A percentile compares a stretch with the other conserved stretches of the same genome.
phyloP scores from a whole-genome alignment of 805 yeast species.

The Starmerella bombi region DNA sequence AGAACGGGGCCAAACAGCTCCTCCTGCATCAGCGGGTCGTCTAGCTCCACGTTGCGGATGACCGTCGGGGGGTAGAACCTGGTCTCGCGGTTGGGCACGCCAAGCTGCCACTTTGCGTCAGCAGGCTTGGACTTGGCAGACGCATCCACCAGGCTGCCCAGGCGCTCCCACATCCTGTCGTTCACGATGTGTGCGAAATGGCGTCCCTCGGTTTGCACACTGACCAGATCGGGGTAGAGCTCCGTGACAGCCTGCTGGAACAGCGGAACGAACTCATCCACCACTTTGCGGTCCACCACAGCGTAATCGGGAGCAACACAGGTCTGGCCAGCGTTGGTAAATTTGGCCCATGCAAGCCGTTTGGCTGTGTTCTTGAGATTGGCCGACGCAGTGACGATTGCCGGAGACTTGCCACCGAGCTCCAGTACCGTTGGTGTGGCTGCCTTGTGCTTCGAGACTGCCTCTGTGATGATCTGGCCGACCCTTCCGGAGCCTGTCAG shows the following conservation, averaged over 20 bases:
- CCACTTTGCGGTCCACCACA: conserved; percentile 47
- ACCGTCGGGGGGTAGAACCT: conserved; percentile 62
- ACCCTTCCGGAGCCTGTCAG: conserved; percentile 73
- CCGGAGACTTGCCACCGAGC: conserved; percentile 89
- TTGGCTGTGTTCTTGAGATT: conserved; percentile 35
- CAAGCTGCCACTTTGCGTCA: conserved; percentile 22
- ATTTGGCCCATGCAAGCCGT: conserved; percentile 67
- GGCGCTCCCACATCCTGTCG: conserved; percentile 38
- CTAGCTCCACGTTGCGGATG: conserved; percentile 46
- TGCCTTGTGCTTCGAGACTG: conserved; percentile 55
- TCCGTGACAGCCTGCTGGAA: conserved; percentile 33
- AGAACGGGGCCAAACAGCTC: conserved; percentile 81
- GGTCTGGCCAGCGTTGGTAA: conserved; percentile 75
- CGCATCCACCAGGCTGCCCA: conserved; percentile 32
- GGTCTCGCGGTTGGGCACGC: conserved; percentile 27
- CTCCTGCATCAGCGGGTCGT: conserved; percentile 56
- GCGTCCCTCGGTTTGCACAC: not conserved
- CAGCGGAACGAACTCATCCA: conserved; percentile 37
- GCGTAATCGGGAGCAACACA: conserved; percentile 84
- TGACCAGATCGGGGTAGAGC: conserved; percentile 34
- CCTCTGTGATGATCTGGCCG: conserved; percentile 61
- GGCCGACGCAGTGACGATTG: conserved; percentile 43
- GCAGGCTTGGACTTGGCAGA: conserved; percentile 18
- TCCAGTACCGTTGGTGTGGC: conserved; percentile 73
- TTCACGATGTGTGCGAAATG: conserved; percentile 52